Conservation (phyloP, 345 rosid genomes). For the Salix koriyanagi region DNA sequence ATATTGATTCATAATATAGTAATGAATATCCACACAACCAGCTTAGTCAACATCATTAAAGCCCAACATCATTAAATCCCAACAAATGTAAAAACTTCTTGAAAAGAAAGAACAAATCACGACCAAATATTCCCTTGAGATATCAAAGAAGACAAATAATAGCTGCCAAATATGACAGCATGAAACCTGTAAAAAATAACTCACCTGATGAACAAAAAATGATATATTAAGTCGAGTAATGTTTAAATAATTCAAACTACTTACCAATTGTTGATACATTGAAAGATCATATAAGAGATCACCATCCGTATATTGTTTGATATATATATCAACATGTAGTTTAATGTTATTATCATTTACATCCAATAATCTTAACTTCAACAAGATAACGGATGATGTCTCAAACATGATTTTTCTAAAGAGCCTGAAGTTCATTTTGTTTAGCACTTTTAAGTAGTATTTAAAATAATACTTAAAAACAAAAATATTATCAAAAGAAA, state of each 20-base stretch:
- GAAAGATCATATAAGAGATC: not conserved
- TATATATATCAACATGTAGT: too few species aligned
- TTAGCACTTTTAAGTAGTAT: too few species aligned
- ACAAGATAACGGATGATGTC: too few species aligned
- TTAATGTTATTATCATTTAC: too few species aligned
- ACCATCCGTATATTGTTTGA: rapidly evolving
- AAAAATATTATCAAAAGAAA: too few species aligned
- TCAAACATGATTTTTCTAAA: too few species aligned
- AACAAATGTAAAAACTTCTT: not conserved
- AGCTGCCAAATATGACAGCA: not conserved
- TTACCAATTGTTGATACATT: not conserved
- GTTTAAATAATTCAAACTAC: not conserved
- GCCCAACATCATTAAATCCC: not conserved
- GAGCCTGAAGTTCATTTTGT: rapidly evolving
- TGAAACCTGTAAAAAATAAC: not conserved
- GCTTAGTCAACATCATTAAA: not conserved
- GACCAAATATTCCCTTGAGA: not conserved
- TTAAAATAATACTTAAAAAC: too few species aligned
- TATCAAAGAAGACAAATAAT: not conserved
- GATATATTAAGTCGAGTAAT: not conserved
- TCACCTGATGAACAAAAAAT: not conserved
- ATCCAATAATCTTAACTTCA: too few species aligned
- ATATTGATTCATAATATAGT: too few species aligned
- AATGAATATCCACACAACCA: too few species aligned
- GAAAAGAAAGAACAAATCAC: not conserved